These are phyloP conservation scores for Mycena galopus DNA, from an alignment of 768 basidiomycete species.

Conservation along the genomic window DNA sequence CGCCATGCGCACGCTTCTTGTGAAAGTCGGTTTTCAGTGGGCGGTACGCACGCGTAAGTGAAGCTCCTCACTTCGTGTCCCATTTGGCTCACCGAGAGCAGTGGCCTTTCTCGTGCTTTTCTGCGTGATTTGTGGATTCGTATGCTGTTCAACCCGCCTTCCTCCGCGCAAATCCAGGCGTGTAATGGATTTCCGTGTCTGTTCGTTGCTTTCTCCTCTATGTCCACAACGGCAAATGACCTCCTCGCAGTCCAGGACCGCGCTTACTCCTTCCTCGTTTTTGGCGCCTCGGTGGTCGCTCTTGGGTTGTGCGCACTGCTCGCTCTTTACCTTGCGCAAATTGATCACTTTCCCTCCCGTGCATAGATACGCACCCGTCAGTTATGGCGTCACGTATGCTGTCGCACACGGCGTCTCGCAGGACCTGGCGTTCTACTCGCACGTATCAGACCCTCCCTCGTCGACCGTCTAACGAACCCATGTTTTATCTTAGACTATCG, in stretches of 20 bases:
- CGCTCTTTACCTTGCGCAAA: not conserved
- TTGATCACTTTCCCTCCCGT: not conserved
- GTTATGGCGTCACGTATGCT: not conserved
- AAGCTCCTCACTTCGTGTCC: not conserved
- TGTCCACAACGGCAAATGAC: not conserved
- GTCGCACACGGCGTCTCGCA: not conserved
- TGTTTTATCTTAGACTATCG: not conserved
- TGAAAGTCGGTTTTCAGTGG: not conserved
- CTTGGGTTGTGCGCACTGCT: not conserved
- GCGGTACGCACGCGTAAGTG: not conserved
- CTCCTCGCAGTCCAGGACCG: not conserved
- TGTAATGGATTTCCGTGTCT: not conserved
- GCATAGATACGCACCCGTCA: not conserved
- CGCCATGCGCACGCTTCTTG: not conserved
- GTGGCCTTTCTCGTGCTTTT: not conserved
- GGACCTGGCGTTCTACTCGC: not conserved
- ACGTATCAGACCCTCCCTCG: not conserved
- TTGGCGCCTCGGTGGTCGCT: not conserved
- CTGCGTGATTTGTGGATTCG: not conserved
- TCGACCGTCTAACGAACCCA: not conserved
- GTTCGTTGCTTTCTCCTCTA: not conserved
- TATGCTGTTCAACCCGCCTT: not conserved
- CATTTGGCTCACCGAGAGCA: not conserved
- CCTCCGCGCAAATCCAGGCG: not conserved
- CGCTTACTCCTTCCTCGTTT: not conserved